These are phyloP conservation scores for Ustilago curta DNA, from an alignment of 1,284 basidiomycete species.

Conservation along the genomic window DNA sequence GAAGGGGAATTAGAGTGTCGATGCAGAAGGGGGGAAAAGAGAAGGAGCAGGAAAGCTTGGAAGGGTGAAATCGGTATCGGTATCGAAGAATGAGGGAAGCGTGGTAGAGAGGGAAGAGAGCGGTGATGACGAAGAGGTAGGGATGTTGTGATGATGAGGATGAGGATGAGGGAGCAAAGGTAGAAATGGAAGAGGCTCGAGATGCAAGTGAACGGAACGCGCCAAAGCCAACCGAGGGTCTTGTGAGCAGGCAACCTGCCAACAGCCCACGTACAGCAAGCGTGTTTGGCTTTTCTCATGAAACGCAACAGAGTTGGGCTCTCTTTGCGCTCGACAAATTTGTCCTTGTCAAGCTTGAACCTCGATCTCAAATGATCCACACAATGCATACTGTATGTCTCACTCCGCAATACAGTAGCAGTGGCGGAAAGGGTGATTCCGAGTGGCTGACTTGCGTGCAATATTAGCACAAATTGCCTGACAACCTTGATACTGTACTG, in stretches of 20 bases:
- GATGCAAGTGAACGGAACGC: constrained; percentile 1
- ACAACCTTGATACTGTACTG: too few species aligned
- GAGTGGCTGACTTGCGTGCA: too few species aligned
- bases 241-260: not conserved
- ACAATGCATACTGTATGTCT: too few species aligned
- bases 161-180: not conserved
- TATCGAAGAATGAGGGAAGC: not conserved
- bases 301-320: too few species aligned
- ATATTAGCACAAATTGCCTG: too few species aligned
- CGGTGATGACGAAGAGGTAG: not conserved
- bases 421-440: too few species aligned
- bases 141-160: not conserved
- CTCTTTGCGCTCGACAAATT: too few species aligned
- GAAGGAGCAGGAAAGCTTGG: not conserved
- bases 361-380: too few species aligned
- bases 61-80: not conserved
- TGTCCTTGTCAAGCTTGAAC: too few species aligned
- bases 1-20: not conserved
- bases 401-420: too few species aligned
- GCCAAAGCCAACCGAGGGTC: not conserved
- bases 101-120: not conserved
- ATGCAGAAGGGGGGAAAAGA: not conserved
- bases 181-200: not conserved
- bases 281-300: too few species aligned
- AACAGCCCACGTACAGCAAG: too few species aligned